Evolutionary conservation across 192 early-diverging fungal genomes (phyloP), one percentile per base, ranked within the genome.

Genomic region (Coemansia interrupta): DNA sequence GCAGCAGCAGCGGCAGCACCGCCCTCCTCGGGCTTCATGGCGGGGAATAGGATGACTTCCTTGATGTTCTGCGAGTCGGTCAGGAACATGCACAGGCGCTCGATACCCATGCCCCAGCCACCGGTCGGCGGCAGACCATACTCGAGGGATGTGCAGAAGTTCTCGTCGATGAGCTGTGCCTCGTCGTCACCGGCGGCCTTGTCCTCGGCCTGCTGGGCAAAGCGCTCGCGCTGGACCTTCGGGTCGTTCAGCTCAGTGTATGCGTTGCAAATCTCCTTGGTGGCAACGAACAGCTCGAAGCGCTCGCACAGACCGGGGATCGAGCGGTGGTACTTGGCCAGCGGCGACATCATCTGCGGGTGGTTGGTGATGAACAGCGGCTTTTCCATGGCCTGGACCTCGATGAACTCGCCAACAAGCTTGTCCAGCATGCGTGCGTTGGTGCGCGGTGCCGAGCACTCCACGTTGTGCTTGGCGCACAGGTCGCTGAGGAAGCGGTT

Each of bases 171-270:
- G 66, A 94, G 68, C 82, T 99, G 96, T 22, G 96, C 96, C 78
- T 99, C 96, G 64, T 99, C 96, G 71, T 99, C 96, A 64, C 96
- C 96, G 53, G 91, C 92, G 57, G 83, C 96, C 87, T 99, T 99
- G 72, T 99, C 95, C 29, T 64, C 77, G 24, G 96, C 96, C 83
- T 99, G 96, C 83, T 96, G 93, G 39, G 86, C 95, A 77, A 99
- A 99, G 68, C 95, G 84, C 73, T 95, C 93, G 58, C 96, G 90
- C 82, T 99, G 96, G 64, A 96, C 96, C 71, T 94, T 95, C 40
- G 96, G 96, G 83, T 99, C 96, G 85, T 99, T 99, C 77, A 99
- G 85, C 86, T 99, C 96, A 7, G 96, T 99, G 88, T 97, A 99
- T 20, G 95, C 92, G 63, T 99, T 99, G 84, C 92, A 93, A 50